phyloP scores from a whole-genome alignment of 2,329 filamentous ascomycete species.

The Ceratocystis albifundus region DNA sequence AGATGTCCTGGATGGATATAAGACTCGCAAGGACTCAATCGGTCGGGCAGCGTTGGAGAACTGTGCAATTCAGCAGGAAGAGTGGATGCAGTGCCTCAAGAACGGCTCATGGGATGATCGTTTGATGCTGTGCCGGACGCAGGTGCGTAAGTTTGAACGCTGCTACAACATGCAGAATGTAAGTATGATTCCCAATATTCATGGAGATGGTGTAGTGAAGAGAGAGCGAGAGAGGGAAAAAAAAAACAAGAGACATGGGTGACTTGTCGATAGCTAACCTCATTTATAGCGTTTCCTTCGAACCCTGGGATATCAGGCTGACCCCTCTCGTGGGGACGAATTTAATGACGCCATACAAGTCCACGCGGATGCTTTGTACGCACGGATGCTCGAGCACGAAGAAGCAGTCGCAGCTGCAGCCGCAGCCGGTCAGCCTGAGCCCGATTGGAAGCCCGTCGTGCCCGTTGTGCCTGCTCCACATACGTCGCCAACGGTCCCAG shows the following conservation, averaged over 20 bases:
- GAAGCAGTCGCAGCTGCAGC: slow-evolving; percentile 58
- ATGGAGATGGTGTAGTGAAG: background rate
- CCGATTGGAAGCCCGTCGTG: slow-evolving; percentile 49
- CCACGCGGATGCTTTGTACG: slow-evolving; percentile 85
- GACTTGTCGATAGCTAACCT: background rate
- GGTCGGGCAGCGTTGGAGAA: slow-evolving; percentile 81
- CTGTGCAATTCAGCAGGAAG: slow-evolving; percentile 75
- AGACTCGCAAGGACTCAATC: slow-evolving; percentile 66
- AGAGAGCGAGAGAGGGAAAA: background rate
- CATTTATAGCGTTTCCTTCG: slow-evolving; percentile 63
- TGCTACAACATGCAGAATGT: slow-evolving; percentile 85
- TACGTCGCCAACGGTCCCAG: slow-evolving; percentile 19
- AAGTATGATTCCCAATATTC: slow-evolving; percentile 27
- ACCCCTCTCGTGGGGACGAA: slow-evolving; percentile 49
- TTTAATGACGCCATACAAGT: slow-evolving; percentile 86
- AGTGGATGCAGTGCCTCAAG: slow-evolving; percentile 71
- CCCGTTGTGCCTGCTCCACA: slow-evolving; percentile 26
- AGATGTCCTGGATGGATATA: slow-evolving; percentile 72
- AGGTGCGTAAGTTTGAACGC: slow-evolving; percentile 67
- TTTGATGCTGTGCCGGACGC: slow-evolving; percentile 67
- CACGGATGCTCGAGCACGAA: slow-evolving; percentile 77
- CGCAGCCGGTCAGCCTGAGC: slow-evolving; percentile 45
- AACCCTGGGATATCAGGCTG: slow-evolving; percentile 73
- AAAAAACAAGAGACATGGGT: background rate
- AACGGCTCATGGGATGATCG: slow-evolving; percentile 55